Evolutionary conservation across 352 stramenopile species (phyloP), one percentile per base, ranked within the genome.

Genomic region (Globisporangium emineosum): DNA sequence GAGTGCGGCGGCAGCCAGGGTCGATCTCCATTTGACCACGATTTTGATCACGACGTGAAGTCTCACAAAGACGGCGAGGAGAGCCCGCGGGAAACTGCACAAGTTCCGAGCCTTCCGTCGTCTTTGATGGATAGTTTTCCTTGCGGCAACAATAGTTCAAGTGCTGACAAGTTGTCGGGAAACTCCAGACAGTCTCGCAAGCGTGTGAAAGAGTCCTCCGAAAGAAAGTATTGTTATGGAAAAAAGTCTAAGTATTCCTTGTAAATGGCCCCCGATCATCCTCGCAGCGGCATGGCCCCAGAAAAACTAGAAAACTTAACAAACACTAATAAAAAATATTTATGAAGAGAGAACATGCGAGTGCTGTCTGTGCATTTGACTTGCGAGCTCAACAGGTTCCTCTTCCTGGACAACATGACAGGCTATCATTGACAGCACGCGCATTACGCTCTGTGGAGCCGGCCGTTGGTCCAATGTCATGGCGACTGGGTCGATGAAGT

Each of bases 31-130:
- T 88, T 83, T 50, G 82, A 91, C 62, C 80, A 89, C 60, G 82
- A 91, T 42, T 91, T 91, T 52, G 78, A 91, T 47, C 78, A 87
- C 60, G 77, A 91, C 53, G 75, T 83, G 43, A 83, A 86, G 63
- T 65, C 66, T 25, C 77, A 80, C 50, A 75, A 68, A 53, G 78
- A 82, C 54, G 72, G 66, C 65, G 73, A 84, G 33, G 78, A 83
- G 61, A 84, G 78, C 33, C 76, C 76, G 19, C 78, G 78, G 53
- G 78, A 87, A 57, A 76, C 67, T 8, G 72, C 76, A 23, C 76
- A 75, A 37, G 62, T 83, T 65, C 73, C 69, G 51, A 72, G 69
- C 37, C 73, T 72, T 59, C 65, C 66, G 33, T 62, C 71, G 57
- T 71, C 70, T 65, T 62, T 80, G 66, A 53, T 84, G 64, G 78